These are phyloP conservation scores for Podospora bellae-mahoneyi DNA, from an alignment of 495 filamentous ascomycete genomes.

Conservation along the genomic window DNA sequence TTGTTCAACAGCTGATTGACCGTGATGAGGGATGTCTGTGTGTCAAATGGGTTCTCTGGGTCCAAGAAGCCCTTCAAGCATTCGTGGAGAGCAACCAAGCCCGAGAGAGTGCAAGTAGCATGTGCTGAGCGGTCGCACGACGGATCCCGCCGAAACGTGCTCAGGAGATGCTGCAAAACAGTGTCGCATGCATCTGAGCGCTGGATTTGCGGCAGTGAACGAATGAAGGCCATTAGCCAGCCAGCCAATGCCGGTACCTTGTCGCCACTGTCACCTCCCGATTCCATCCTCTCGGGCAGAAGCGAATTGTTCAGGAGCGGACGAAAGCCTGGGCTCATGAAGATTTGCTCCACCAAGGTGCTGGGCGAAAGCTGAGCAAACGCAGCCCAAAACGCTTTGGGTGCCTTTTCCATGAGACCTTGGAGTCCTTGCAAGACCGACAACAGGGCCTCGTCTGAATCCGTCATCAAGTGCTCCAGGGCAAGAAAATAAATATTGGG, in stretches of 20 bases:
- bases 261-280: constrained; percentile 55
- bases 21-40: constrained; percentile 47
- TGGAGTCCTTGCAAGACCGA: constrained; percentile 63
- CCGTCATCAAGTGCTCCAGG: constrained; percentile 67
- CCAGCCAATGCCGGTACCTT: constrained; percentile 42
- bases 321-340: constrained; percentile 66
- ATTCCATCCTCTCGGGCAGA: constrained; percentile 51
- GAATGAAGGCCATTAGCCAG: constrained; percentile 73
- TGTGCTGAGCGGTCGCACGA: constrained; percentile 36
- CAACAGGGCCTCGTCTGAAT: constrained; percentile 54
- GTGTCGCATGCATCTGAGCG: constrained; percentile 69
- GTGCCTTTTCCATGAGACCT: constrained; percentile 65
- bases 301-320: constrained; percentile 56
- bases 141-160: constrained; percentile 55
- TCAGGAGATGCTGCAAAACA: constrained; percentile 65
- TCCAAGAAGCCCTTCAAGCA: constrained; percentile 46
- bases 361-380: constrained; percentile 73
- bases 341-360: constrained; percentile 70
- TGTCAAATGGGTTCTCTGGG: constrained; percentile 39
- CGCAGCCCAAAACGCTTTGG: constrained; percentile 80
- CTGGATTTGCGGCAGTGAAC: constrained; percentile 67
- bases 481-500: constrained; percentile 69
- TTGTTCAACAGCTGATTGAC: constrained; percentile 51
- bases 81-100: constrained; percentile 43
- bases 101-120: constrained; percentile 45